Base-by-base conservation (phyloP, 2,329 filamentous ascomycete genomes). In the Ceratocystis variospora region DNA sequence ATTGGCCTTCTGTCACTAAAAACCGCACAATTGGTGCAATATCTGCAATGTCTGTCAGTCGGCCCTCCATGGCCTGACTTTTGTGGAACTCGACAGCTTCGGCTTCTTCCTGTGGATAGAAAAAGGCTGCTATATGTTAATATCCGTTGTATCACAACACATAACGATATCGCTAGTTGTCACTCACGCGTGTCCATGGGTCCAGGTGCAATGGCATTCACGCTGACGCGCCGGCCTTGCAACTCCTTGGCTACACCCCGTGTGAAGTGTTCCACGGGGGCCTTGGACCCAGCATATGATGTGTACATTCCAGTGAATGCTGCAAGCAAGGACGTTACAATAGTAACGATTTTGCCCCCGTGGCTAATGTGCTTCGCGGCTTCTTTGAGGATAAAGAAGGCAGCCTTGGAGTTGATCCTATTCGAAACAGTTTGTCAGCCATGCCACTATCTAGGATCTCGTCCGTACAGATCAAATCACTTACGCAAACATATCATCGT, bases 241-340 rank as follows among this genome's bases (percentile, higher is more conserved):
- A 76, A 71, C 70, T 75, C 73, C 71, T 76, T 73, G 68, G 73
- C 69, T 25, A 72, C 73, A 37, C 73, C 73, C 10, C 73, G 73
- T 1, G 74, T 76, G 65, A 77, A 76, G 68, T 74, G 75, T 70
- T 77, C 75, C 41, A 77, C 74, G 2, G 74, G 74, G 0, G 74
- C 74, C 70, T 74, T 77, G 72, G 74, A 76, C 15, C 77, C 78
- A 31, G 77, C 77, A 63, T 80, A 79, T 0, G 75, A 76, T 0
- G 77, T 79, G 68, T 79, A 79, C 68, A 72, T 73, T 44, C 76
- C 75, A 0, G 76, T 79, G 66, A 79, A 79, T n/a, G 77, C 78
- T 10, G 75, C 77, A 4, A 79, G 73, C 57, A 79, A 72, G 0
- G 76, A 74, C 1, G 77, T 79, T 41, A 79, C 76, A 57, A 78